phyloP scores from a whole-genome alignment of 768 basidiomycete species.

The Nidularia pulvinata region DNA sequence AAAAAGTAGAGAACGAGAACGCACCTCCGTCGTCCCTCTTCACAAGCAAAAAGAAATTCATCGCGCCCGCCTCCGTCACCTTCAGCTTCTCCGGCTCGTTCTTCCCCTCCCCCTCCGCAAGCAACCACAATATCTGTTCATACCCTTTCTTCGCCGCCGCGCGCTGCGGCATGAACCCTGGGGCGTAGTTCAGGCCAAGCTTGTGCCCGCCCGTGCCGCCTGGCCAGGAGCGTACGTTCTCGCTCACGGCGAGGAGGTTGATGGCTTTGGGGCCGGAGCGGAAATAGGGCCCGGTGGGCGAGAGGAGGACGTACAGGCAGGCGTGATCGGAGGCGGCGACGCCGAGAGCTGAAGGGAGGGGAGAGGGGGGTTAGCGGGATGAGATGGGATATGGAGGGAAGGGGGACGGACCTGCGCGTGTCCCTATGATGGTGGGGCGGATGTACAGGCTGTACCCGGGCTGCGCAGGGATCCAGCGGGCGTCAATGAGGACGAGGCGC shows the following conservation, averaged over 20 bases:
- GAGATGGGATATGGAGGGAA: conserved; percentile 36
- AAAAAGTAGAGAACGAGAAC: conserved; percentile 10
- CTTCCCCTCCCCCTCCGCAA: conserved; percentile 43
- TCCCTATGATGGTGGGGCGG: conserved; percentile 74
- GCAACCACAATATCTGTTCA: conserved; percentile 78
- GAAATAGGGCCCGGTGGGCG: conserved; percentile 80
- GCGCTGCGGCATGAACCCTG: conserved; percentile 63
- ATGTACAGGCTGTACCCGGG: conserved; percentile 86
- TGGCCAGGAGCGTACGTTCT: conserved; percentile 46
- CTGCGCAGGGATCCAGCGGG: conserved; percentile 81
- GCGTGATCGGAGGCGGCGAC: conserved; percentile 75
- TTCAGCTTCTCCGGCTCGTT: conserved; percentile 2
- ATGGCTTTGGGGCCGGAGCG: conserved; percentile 59
- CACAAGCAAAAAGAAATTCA: conserved; percentile 81
- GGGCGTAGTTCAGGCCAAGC: conserved; percentile 67
- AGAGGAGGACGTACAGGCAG: conserved; percentile 71
- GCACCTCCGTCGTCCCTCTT: conserved; percentile 56
- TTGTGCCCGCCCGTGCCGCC: conserved; percentile 82
- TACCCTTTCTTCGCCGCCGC: conserved; percentile 68
- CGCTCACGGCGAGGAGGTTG: conserved; percentile 36
- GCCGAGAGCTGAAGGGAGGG: conserved; percentile 35
- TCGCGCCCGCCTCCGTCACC: conserved; percentile 66
- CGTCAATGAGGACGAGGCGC: conserved; percentile 67
- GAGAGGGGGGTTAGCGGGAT: conserved; percentile 1
- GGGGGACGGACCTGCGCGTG: conserved; percentile 30